Evolutionary conservation across 768 basidiomycete species (phyloP).

Genomic region (Gloeophyllum trabeum): DNA sequence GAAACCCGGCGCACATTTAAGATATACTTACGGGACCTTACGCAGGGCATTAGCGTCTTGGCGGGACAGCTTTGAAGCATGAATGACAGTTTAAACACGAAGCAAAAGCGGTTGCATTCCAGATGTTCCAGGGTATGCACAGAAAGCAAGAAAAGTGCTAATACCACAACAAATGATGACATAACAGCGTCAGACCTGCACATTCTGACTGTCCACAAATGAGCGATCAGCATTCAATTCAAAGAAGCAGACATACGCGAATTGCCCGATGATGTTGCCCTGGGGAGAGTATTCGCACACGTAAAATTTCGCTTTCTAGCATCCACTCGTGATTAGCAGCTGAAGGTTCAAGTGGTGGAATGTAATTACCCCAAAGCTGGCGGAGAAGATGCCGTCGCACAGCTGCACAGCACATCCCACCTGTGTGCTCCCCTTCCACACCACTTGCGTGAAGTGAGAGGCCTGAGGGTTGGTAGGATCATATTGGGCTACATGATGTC

Average conservation of each 20-base stretch:
- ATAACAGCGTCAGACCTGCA: neutral
- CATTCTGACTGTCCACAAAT: neutral
- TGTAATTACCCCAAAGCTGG: constrained; percentile 39
- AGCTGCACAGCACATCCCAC: constrained; percentile 53
- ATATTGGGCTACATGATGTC: constrained; percentile 32
- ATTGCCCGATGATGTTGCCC: constrained; percentile 56
- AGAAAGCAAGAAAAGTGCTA: too few relatives aligned
- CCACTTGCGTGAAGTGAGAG: constrained; percentile 69
- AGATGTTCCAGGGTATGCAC: too few relatives aligned
- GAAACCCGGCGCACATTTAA: too few relatives aligned
- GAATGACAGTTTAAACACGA: too few relatives aligned
- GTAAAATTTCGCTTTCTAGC: constrained; percentile 41
- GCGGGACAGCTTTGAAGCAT: too few relatives aligned
- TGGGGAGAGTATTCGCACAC: constrained; percentile 61
- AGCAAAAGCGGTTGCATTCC: too few relatives aligned
- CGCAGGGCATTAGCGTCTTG: too few relatives aligned
- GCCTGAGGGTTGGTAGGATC: constrained; percentile 40
- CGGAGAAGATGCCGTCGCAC: constrained; percentile 48
- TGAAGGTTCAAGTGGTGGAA: neutral
- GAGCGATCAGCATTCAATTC: neutral
- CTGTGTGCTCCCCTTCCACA: constrained; percentile 58
- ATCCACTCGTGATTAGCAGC: neutral
- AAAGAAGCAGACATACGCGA: constrained; percentile 32
- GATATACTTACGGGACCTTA: too few relatives aligned
- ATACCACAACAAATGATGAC: too few relatives aligned